Base-by-base conservation (phyloP, 2,329 filamentous ascomycete genomes). In the Aspergillus sp. region DNA sequence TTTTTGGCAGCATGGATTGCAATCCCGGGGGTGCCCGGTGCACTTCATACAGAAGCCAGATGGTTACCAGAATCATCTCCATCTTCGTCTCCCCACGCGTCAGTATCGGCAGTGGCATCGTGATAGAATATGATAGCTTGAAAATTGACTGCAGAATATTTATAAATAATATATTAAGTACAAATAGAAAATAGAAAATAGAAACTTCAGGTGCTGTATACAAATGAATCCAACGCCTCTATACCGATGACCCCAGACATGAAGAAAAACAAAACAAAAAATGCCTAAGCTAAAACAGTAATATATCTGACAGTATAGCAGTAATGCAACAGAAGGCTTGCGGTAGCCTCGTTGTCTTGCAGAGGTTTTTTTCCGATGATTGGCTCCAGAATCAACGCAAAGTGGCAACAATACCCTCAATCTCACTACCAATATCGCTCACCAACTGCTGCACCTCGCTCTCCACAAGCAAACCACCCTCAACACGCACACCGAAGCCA, bases 81-180 rank as follows among this genome's bases (percentile, higher is more conserved):
- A 76, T 79, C 55, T 74, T 78, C 56, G 77, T 78, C 49, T 70
- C 65, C 29, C 76, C 76, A 0, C 70, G 76, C 0, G 66, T 66
- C 5, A 70, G 72, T 0, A 77, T 78, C 33, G 76, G 76, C 5
- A 76, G 73, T 52, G 75, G 68, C 1, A 73, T 79, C 3, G 75
- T 79, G 1, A 70, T 73, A 0, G 75, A 79, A 52, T 72, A 0
- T 79, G 76, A 53, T 78, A 78, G 61, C 73, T 72, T 42, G 69
- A 68, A 12, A 68, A 78, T 19, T 19, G 1, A 19, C 19, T 19
- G 19, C 19, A 19, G 2, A 19, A 19, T 19, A 19, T 19, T 19
- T 19, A 19, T 19, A 19, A 1, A 19, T 19, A 19, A 19, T 19
- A 19, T 19, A 19, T 19, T 19, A 19, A 19, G 19, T 19, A 19